These are phyloP conservation scores for Capronia coronata DNA, from an alignment of 2,329 filamentous ascomycete species.

Conservation along the genomic window DNA sequence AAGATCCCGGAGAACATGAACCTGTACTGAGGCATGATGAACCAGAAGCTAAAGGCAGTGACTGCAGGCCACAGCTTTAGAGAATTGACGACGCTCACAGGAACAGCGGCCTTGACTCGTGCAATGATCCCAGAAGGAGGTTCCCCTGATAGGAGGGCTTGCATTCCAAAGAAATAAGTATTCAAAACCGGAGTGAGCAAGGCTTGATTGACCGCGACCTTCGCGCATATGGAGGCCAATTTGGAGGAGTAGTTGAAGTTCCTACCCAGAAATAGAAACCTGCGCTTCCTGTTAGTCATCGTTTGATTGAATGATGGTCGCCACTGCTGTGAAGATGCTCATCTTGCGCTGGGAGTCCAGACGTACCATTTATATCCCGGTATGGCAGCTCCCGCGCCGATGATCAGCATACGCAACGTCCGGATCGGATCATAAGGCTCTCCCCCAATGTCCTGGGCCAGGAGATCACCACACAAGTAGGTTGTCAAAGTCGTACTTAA, in stretches of 20 bases:
- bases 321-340: not conserved
- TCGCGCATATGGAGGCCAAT: constrained; percentile 62
- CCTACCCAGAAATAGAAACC: constrained; percentile 71
- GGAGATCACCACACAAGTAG: constrained; percentile 53
- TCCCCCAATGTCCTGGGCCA: constrained; percentile 30
- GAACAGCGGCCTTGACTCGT: constrained; percentile 68
- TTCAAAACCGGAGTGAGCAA: constrained; percentile 80
- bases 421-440: constrained; percentile 60
- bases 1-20: constrained; percentile 72
- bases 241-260: constrained; percentile 80
- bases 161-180: constrained; percentile 73
- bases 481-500: constrained; percentile 68
- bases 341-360: not conserved
- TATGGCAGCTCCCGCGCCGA: constrained; percentile 66
- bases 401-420: constrained; percentile 64
- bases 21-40: constrained; percentile 69
- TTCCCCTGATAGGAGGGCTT: constrained; percentile 67
- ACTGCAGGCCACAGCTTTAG: constrained; percentile 85
- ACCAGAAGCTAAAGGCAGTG: constrained; percentile 81
- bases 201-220: constrained; percentile 73
- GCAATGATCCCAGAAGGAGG: constrained; percentile 58
- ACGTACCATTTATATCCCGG: constrained; percentile 75
- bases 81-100: constrained; percentile 67
- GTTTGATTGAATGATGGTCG: not conserved
- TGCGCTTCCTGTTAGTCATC: constrained; percentile 32